Conservation (phyloP, 148 eudicot genomes). For the Vaccinium corymbosum region DNA sequence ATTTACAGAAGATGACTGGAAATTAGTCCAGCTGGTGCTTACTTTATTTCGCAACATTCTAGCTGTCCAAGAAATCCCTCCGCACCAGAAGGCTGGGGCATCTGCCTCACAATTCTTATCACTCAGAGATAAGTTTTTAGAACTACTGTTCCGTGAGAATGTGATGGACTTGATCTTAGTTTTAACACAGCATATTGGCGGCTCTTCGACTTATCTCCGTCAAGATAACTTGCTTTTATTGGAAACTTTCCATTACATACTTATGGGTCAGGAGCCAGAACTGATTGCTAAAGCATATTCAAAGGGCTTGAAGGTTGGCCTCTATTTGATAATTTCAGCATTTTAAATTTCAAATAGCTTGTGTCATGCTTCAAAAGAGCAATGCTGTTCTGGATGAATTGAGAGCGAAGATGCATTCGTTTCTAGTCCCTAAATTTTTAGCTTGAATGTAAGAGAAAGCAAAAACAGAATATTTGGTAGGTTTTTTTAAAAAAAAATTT, state of each 20-base stretch:
- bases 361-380: background rate
- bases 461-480: background rate
- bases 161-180: conserved; percentile 82
- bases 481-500: too few species aligned
- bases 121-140: conserved; percentile 67
- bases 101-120: conserved; percentile 57
- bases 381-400: background rate
- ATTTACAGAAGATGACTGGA: conserved; percentile 95
- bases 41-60: conserved; percentile 83
- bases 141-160: conserved; percentile 74
- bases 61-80: conserved; percentile 75
- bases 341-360: conserved; percentile 6
- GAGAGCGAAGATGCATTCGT: background rate
- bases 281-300: conserved; percentile 54
- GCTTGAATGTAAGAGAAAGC: background rate
- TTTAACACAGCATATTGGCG: conserved; percentile 73
- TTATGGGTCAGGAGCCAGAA: conserved; percentile 82
- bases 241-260: conserved; percentile 67
- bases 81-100: conserved; percentile 58
- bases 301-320: conserved; percentile 57
- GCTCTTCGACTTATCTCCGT: conserved; percentile 58
- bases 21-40: conserved; percentile 82
- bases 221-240: conserved; percentile 90
- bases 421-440: background rate
- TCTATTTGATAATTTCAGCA: conserved; percentile 12